Conservation (phyloP, 768 basidiomycete species). For the Mycena galericulata region DNA sequence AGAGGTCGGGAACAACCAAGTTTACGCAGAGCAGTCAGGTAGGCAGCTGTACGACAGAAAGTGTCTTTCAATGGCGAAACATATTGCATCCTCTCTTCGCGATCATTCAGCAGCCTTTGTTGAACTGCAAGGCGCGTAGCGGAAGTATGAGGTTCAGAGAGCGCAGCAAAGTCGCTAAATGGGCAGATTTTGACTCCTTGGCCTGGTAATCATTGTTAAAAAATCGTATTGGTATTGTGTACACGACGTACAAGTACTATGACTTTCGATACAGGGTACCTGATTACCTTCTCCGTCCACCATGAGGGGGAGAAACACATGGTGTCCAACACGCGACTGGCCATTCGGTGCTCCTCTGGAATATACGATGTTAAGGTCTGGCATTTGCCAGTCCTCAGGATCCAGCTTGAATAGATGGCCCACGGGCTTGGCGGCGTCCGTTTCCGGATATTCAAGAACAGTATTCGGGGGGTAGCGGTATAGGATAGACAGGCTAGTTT, state of each 20-base stretch:
- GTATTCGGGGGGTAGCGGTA: not conserved
- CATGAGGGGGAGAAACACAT: not conserved
- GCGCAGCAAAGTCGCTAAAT: not conserved
- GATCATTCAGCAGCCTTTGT: not conserved
- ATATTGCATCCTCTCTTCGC: not conserved
- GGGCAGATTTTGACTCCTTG: conserved; percentile 13
- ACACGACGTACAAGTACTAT: not conserved
- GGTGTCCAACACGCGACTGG: not conserved
- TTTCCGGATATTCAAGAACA: conserved; percentile 3
- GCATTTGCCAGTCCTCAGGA: not conserved
- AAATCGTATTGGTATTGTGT: not conserved
- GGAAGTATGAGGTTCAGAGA: not conserved
- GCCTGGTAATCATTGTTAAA: not conserved
- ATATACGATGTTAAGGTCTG: not conserved
- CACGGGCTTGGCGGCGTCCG: not conserved
- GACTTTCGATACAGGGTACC: not conserved
- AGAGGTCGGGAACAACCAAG: not conserved
- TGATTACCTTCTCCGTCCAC: not conserved
- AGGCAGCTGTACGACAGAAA: not conserved
- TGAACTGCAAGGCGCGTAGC: not conserved
- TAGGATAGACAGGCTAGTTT: not conserved
- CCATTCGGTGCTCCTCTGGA: not conserved
- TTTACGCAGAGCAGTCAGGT: not conserved
- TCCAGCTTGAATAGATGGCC: not conserved
- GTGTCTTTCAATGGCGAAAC: conserved; percentile 1